Base-by-base conservation (phyloP, 139 green algal species). In the Coelastrella sp. region DNA sequence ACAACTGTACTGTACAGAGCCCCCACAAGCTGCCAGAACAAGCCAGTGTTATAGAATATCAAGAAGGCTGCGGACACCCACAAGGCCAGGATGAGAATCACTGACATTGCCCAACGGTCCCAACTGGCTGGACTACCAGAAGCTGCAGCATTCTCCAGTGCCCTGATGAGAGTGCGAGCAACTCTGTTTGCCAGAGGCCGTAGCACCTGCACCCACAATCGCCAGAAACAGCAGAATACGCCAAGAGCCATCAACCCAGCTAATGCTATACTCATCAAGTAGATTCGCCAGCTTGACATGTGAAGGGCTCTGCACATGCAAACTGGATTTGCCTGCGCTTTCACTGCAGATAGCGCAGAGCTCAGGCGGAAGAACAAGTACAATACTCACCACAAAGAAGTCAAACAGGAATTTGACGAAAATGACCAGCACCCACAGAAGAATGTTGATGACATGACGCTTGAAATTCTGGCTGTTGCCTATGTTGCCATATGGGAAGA, bases 21-120 rank as follows among this genome's bases (percentile, higher is more conserved):
- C 11, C 50, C 25, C 3, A 82, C 21, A n/a, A 82, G 50, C 74
- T 82, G 74, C 50, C 51, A 82, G 50, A 82, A 82, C n/a, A 82
- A 50, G 30, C 74, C 74, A 8, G 74, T 82, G 50, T 82, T 50
- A 62, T 82, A 82, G 23, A 67, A 82, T 27, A 82, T 34, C 34
- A 82, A 50, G 19, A 82, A 50, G 5, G 74, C 74, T 41, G 74
- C 30, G 8, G 74, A 30, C 8, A 51, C 50, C 50, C 50, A 82
- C 2, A 82, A 23, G 13, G 21, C 38, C 11, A n/a, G 41, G 35
- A 69, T 57, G 8, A 69, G n/a, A 37, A 82, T 35, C 9, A 82
- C 32, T 7, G 48, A 35, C 32, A 68, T 27, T 25, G 51, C 74
- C 69, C 69, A 79, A 21, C 8, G 5, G 19, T 38, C 25, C 69